Conservation (phyloP, 2,329 filamentous ascomycete genomes). For the Didymella arachidicola region DNA sequence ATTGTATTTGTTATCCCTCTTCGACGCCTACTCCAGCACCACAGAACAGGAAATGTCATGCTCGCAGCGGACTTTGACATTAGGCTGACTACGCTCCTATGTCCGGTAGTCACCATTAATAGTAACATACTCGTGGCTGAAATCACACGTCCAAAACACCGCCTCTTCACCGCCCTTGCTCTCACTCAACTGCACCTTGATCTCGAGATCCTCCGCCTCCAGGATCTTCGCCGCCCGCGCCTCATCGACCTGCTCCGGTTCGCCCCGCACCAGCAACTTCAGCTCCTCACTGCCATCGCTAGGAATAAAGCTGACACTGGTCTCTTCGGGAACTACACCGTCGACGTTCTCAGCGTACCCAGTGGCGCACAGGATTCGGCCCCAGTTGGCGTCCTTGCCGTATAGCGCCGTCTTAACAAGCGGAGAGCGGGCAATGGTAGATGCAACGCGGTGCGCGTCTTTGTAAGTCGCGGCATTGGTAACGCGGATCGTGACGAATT, state of each 20-base stretch:
- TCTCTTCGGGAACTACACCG: conserved; percentile 72
- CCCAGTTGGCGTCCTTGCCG: conserved; percentile 98
- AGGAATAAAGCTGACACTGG: conserved; percentile 80
- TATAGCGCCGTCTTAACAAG: conserved; percentile 98
- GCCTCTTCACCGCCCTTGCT: conserved; percentile 67
- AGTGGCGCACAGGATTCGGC: conserved; percentile 91
- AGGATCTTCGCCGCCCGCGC: conserved; percentile 78
- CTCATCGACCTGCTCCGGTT: conserved; percentile 82
- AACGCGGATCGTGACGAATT: conserved; percentile 94
- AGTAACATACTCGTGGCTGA: conserved; percentile 81
- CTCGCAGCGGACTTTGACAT: no score
- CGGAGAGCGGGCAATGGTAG: conserved; percentile 87
- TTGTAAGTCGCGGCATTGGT: conserved; percentile 73
- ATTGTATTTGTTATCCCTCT: no score
- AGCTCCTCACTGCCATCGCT: conserved; percentile 78
- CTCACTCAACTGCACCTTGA: conserved; percentile 75
- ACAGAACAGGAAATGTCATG: no score
- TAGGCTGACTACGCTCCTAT: background rate
- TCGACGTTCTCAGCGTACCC: conserved; percentile 76
- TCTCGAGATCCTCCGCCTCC: conserved; percentile 78
- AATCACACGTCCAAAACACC: conserved; percentile 85
- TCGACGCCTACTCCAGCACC: no score
- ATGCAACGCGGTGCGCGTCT: conserved; percentile 80
- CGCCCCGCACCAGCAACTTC: conserved; percentile 78
- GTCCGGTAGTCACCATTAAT: conserved; percentile 74